A percentile compares a stretch with the other conserved stretches of the same genome.
Conservation (phyloP, 352 stramenopile genomes). For the Blastocystis sp. region DNA sequence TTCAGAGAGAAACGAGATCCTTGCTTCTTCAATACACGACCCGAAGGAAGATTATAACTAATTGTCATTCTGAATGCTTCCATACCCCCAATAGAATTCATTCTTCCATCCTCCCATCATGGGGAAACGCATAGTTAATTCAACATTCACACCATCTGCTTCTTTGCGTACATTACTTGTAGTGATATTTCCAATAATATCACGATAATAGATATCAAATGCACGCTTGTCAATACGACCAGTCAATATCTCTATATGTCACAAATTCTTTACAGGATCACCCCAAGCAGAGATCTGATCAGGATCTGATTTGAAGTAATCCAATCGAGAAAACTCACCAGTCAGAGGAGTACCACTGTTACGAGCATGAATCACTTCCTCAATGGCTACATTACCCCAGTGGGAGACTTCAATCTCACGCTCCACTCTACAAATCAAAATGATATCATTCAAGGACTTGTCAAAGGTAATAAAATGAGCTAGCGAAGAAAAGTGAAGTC, state of each 20-base stretch:
- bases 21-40: constrained; percentile 46
- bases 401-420: constrained; percentile 68
- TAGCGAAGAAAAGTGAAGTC: constrained; percentile 43
- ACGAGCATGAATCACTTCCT: constrained; percentile 64
- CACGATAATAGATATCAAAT: constrained; percentile 68
- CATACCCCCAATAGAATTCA: constrained; percentile 68
- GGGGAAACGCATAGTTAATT: constrained; percentile 66
- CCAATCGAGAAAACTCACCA: constrained; percentile 66
- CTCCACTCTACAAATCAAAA: background rate
- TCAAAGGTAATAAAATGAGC: constrained; percentile 52
- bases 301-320: constrained; percentile 62
- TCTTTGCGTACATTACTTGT: constrained; percentile 64
- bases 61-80: constrained; percentile 14
- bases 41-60: constrained; percentile 38
- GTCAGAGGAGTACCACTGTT: constrained; percentile 65
- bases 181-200: constrained; percentile 68
- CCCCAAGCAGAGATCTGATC: background rate
- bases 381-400: constrained; percentile 68
- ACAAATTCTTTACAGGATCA: background rate
- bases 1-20: constrained; percentile 64
- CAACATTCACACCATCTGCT: constrained; percentile 50
- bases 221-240: constrained; percentile 63
- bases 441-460: background rate
- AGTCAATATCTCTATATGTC: constrained; percentile 39
- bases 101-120: constrained; percentile 68